Evolutionary conservation across 2,329 filamentous ascomycete species (phyloP).

Genomic region (Elsinoe batatas): DNA sequence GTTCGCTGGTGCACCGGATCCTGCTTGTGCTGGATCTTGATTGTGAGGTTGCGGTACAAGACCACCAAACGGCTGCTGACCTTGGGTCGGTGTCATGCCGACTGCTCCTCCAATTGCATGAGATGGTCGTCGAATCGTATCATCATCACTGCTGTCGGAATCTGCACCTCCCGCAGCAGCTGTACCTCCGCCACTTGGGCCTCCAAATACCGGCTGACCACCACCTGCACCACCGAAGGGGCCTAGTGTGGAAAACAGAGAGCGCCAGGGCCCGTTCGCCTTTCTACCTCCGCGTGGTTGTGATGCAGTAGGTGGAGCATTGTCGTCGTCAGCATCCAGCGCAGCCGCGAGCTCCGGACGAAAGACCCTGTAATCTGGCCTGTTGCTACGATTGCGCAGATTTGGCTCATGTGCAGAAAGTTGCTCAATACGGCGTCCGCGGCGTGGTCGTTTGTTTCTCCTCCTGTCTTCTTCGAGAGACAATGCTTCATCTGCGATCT

Average conservation of each 20-base stretch:
- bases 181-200: slow-evolving; percentile 58
- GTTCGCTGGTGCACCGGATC: slow-evolving; percentile 57
- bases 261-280: slow-evolving; percentile 58
- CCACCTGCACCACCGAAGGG: slow-evolving; percentile 84
- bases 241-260: slow-evolving; percentile 78
- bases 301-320: slow-evolving; percentile 49
- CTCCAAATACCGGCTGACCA: slow-evolving; percentile 59
- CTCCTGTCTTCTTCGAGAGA: slow-evolving; percentile 46
- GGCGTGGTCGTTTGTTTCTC: slow-evolving; percentile 32
- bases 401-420: slow-evolving; percentile 36
- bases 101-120: slow-evolving; percentile 50
- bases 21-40: slow-evolving; percentile 45
- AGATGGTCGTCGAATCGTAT: slow-evolving; percentile 56
- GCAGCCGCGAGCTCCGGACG: slow-evolving; percentile 62
- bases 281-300: slow-evolving; percentile 46
- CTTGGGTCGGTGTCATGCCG: slow-evolving; percentile 52
- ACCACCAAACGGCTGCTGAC: slow-evolving; percentile 33
- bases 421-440: slow-evolving; percentile 15
- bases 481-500: slow-evolving; percentile 47
- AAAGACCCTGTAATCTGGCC: slow-evolving; percentile 78
- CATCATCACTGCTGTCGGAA: slow-evolving; percentile 95
- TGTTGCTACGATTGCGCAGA: slow-evolving; percentile 53
- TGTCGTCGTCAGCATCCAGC: slow-evolving; percentile 64
- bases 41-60: slow-evolving; percentile 50
- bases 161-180: slow-evolving; percentile 72